These are phyloP conservation scores for Asparagopsis taxiformis DNA, from an alignment of 31 red algal genomes.

Conservation along the genomic window DNA sequence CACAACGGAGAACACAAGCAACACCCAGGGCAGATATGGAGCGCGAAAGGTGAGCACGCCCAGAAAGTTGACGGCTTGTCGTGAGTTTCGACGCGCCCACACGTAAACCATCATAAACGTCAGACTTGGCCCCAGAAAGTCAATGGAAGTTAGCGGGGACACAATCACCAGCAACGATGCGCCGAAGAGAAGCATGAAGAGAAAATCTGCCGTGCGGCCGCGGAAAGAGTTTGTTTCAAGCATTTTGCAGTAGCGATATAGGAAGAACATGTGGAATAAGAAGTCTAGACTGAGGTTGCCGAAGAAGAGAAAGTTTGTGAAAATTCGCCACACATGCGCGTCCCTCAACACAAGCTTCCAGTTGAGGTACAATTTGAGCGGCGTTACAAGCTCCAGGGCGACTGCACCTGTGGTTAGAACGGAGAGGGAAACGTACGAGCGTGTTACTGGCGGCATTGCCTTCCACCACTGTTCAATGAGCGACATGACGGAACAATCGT, in stretches of 20 bases:
- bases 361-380: constrained; percentile 83
- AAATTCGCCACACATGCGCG: constrained; percentile 81
- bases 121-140: constrained; percentile 79
- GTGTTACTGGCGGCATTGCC: constrained; percentile 81
- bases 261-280: constrained; percentile 95
- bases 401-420: constrained; percentile 76
- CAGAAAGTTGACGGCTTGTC: constrained; percentile 74
- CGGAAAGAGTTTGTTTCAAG: constrained; percentile 89
- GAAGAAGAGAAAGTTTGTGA: constrained; percentile 88
- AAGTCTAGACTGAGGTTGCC: constrained; percentile 87
- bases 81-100: constrained; percentile 80
- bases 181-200: constrained; percentile 90
- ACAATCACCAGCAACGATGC: constrained; percentile 60
- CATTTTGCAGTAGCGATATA: constrained; percentile 88
- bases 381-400: constrained; percentile 76
- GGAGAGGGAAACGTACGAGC: constrained; percentile 72
- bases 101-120: constrained; percentile 98
- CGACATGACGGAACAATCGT: no score
- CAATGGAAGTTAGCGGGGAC: constrained; percentile 63
- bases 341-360: constrained; percentile 72
- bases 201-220: constrained; percentile 89
- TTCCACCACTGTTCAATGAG: constrained; percentile 81
- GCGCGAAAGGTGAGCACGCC: constrained; percentile 87
- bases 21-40: constrained; percentile 91
- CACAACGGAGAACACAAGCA: constrained; percentile 79